Evolutionary conservation across 2,329 filamentous ascomycete species (phyloP), one percentile per base, ranked within the genome.

Genomic region (Neocucurbitaria cava): DNA sequence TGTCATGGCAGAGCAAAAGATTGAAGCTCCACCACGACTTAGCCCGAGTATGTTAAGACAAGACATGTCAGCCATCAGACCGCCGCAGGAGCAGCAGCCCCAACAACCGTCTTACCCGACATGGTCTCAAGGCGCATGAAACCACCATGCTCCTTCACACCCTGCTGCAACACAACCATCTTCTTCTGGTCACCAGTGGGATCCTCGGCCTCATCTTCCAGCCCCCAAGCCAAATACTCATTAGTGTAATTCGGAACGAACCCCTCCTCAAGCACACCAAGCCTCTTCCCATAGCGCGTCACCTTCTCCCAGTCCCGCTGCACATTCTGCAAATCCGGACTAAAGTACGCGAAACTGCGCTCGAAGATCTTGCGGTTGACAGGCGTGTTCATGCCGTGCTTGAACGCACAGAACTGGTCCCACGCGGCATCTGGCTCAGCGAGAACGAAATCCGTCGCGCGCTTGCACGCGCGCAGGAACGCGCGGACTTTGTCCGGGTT

Each of bases 291-390:
- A 70, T 92, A 92, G 59, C 81, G 82, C 41, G 89, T 92, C 10
- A 92, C 90, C 81, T 92, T 92, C 53, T 82, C 76, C 89, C 89
- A 92, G 77, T 92, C 89, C 43, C 90, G 84, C 48, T 75, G 64
- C 5, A 92, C 89, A 62, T 92, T 92, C 83, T 90, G 88, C 61
- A 92, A 70, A 62, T 92, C 89, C 60, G 82, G 82, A 54, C 86
- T 89, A 74, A 92, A 90, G 81, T 91, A 92, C 18, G 89, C 89
- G 66, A 85, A 92, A 65, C 86, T 89, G 56, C 89, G 86, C 82
- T 92, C 89, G 67, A 90, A 92, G 75, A 92, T 91, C 82, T 91
- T 91, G 65, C 85, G 83, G 79, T 92, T 91, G 52, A 91, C 83
- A 1, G 79, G 69, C 0, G 85, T 86, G 39, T 81, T 85, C 87